These are phyloP conservation scores for Cenchrus purpureus DNA, from an alignment of 176 grass and related monocot genomes.

Conservation along the genomic window DNA sequence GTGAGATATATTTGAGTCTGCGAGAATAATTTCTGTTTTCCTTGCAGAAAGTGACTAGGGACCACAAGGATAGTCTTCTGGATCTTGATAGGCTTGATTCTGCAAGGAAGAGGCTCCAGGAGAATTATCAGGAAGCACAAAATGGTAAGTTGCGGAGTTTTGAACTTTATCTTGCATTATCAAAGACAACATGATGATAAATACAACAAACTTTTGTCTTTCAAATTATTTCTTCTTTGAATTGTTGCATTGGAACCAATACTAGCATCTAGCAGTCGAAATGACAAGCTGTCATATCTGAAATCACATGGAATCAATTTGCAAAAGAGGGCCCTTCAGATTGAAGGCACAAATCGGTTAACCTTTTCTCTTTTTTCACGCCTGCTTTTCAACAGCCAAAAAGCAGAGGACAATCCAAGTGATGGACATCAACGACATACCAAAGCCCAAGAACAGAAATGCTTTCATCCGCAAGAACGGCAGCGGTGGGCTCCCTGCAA, in stretches of 20 bases:
- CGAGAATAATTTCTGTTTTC: slow-evolving; percentile 7
- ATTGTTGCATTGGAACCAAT: not conserved
- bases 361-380: not conserved
- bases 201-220: not conserved
- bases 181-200: not conserved
- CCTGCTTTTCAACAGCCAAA: slow-evolving; percentile 42
- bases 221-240: not conserved
- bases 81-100: slow-evolving; percentile 61
- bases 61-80: slow-evolving; percentile 47
- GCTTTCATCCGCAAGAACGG: slow-evolving; percentile 56
- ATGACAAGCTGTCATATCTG: not conserved
- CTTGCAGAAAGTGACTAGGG: slow-evolving; percentile 52
- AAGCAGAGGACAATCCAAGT: slow-evolving; percentile 84
- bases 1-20: not conserved
- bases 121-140: slow-evolving; percentile 87
- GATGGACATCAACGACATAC: slow-evolving; percentile 82
- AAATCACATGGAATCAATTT: not conserved
- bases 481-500: slow-evolving; percentile 42
- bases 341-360: not conserved
- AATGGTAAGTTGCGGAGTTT: slow-evolving; percentile 46
- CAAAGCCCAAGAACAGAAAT: slow-evolving; percentile 62
- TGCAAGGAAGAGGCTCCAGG: slow-evolving; percentile 79
- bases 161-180: not conserved
- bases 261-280: not conserved
- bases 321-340: not conserved